Percentiles rank a stretch among this genome's conserved stretches.
Conservation (phyloP, 306 rosid genomes). For the Dryas alaskensis region DNA sequence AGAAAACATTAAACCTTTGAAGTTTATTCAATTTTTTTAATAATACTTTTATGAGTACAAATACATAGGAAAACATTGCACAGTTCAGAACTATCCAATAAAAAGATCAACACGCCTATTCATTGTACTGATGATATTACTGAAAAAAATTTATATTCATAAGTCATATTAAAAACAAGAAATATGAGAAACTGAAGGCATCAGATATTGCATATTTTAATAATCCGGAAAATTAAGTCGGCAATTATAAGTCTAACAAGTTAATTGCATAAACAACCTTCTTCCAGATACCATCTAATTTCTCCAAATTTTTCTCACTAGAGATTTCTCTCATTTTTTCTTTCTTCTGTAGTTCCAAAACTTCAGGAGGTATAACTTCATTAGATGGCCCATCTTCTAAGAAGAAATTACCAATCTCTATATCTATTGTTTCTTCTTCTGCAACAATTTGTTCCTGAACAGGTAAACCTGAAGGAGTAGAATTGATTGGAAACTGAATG, state of each 20-base stretch:
- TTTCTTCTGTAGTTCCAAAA: slow-evolving; percentile 56
- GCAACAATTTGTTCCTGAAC: slow-evolving; percentile 40
- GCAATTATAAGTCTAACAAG: neutral
- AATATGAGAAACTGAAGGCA: neutral
- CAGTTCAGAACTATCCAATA: neutral
- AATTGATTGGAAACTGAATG: slow-evolving; percentile 35
- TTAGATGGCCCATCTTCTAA: slow-evolving; percentile 51
- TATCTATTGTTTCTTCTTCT: slow-evolving; percentile 56
- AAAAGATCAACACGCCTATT: neutral
- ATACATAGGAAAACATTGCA: neutral
- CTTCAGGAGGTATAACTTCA: slow-evolving; percentile 48
- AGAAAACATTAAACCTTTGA: neutral
- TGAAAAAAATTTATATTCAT: neutral
- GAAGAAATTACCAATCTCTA: slow-evolving; percentile 83
- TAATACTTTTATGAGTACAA: neutral
- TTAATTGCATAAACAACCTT: slow-evolving; percentile 43
- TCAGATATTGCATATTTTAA: neutral
- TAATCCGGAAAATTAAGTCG: neutral
- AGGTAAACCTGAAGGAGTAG: slow-evolving; percentile 28
- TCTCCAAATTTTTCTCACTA: slow-evolving; percentile 71
- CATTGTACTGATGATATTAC: neutral
- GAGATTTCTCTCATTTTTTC: slow-evolving; percentile 56
- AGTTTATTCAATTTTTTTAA: too few species aligned
- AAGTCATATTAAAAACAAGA: neutral
- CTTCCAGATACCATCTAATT: slow-evolving; percentile 87